Evolutionary conservation across 1,284 basidiomycete genomes (phyloP).

Genomic region (Fomes fomentarius): DNA sequence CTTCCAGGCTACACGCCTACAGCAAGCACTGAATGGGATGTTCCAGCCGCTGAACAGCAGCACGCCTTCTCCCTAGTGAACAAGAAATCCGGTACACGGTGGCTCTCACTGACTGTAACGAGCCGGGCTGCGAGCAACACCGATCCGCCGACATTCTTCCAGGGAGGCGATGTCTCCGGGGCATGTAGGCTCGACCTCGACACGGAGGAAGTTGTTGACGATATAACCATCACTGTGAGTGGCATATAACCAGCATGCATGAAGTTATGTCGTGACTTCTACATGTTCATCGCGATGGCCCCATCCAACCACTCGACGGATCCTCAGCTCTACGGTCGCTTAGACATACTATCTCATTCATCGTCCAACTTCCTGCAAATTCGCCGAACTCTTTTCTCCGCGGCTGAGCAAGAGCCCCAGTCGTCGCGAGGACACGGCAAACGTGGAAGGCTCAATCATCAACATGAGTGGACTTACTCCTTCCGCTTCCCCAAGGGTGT

Average conservation of each 20-base stretch:
- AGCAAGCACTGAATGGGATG: conserved; percentile 12
- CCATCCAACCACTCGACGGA: too few species aligned
- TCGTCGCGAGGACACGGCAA: conserved; percentile 2
- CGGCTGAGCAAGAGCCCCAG: not conserved
- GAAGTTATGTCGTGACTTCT: too few species aligned
- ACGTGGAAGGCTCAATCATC: conserved; percentile 50
- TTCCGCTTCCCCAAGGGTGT: conserved; percentile 48
- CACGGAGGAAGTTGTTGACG: conserved; percentile 47
- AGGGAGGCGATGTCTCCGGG: conserved; percentile 49
- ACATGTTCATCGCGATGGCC: too few species aligned
- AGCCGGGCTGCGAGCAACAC: conserved; percentile 41
- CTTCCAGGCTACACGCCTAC: conserved; percentile 24
- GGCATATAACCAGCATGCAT: too few species aligned
- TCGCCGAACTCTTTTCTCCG: conserved; percentile 31
- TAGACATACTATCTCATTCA: conserved; percentile 17
- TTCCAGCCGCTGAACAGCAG: conserved; percentile 16
- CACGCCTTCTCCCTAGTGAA: conserved; percentile 22
- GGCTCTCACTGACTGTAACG: conserved; percentile 45
- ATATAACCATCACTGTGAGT: conserved; percentile 45
- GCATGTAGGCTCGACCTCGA: conserved; percentile 47
- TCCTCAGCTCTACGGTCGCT: conserved; percentile 30
- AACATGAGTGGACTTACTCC: conserved; percentile 49
- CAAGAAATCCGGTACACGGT: conserved; percentile 33
- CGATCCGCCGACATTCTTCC: conserved; percentile 43
- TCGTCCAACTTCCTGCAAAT: conserved; percentile 41